These are phyloP conservation scores for Beta lomatogona DNA, from an alignment of 179 eudicot genomes.

Conservation along the genomic window DNA sequence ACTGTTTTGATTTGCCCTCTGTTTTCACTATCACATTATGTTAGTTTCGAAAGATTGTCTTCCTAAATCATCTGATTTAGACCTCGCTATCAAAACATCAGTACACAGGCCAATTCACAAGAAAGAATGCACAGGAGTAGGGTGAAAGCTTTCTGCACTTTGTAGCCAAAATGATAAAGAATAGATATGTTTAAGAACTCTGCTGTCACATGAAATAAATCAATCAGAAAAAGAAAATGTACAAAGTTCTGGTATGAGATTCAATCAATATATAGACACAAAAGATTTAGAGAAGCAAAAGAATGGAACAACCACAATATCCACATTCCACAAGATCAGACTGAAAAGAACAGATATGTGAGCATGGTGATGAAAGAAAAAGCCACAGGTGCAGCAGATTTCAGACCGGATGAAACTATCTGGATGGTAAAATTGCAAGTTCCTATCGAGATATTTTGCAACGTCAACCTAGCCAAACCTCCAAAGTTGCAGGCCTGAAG, in stretches of 20 bases:
- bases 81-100: too few relatives aligned
- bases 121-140: background rate
- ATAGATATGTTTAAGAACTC: background rate
- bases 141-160: background rate
- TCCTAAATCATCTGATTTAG: too few relatives aligned
- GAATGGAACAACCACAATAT: conserved; percentile 18
- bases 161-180: too few relatives aligned
- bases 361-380: conserved; percentile 26
- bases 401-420: conserved; percentile 38
- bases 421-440: conserved; percentile 55
- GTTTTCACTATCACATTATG: too few relatives aligned
- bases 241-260: background rate
- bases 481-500: conserved; percentile 56
- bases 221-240: conserved; percentile 4
- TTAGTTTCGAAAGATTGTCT: too few relatives aligned
- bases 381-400: conserved; percentile 7
- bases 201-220: background rate
- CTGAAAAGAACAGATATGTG: conserved; percentile 25
- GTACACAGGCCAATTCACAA: too few relatives aligned
- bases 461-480: conserved; percentile 61
- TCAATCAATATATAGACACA: background rate
- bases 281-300: background rate
- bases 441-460: conserved; percentile 30
- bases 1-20: too few relatives aligned
- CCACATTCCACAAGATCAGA: conserved; percentile 33